These are phyloP conservation scores for Clarireedia paspali DNA, from an alignment of 2,329 filamentous ascomycete species.

Conservation along the genomic window DNA sequence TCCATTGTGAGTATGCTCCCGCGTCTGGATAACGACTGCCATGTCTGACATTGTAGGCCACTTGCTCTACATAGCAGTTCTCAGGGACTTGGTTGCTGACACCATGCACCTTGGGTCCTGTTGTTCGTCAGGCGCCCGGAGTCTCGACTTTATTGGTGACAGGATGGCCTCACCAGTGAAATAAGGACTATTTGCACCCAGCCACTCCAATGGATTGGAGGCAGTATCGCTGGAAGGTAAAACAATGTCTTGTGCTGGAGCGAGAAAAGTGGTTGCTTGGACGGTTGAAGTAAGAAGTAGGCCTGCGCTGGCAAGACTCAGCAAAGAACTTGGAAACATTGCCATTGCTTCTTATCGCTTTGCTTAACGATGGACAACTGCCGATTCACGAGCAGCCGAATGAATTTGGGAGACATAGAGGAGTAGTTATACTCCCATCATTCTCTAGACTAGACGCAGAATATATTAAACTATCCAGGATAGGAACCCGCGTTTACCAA, in stretches of 20 bases:
- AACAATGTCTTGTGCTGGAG: neutral
- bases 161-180: neutral
- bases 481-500: too few species aligned
- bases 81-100: conserved; percentile 47
- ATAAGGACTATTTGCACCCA: conserved; percentile 5
- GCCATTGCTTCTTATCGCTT: too few species aligned
- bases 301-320: neutral
- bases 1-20: conserved; percentile 52
- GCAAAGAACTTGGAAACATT: too few species aligned
- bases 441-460: too few species aligned
- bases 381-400: too few species aligned
- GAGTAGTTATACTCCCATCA: too few species aligned
- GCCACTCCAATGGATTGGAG: neutral
- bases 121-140: neutral
- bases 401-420: too few species aligned
- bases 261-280: neutral
- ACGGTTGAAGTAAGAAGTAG: neutral
- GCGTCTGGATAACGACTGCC: conserved; percentile 56
- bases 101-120: conserved; percentile 38
- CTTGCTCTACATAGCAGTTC: conserved; percentile 51
- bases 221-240: neutral
- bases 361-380: too few species aligned
- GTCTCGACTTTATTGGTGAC: too few species aligned
- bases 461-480: too few species aligned
- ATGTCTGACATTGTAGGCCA: conserved; percentile 51